phyloP scores from a whole-genome alignment of 2,329 filamentous ascomycete species.

The Fusarium hainanense region DNA sequence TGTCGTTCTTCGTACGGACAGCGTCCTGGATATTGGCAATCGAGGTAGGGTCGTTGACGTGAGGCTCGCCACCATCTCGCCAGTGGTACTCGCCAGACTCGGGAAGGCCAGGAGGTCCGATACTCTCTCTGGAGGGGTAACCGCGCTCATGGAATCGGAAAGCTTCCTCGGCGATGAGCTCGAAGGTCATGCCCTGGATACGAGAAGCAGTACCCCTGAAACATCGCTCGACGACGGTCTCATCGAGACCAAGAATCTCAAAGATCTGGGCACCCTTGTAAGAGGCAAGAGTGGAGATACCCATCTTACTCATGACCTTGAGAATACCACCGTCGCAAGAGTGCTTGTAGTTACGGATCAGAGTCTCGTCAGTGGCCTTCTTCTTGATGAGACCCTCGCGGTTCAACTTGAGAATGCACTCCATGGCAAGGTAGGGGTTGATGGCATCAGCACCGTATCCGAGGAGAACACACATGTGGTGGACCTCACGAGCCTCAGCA shows the following conservation, averaged over 20 bases:
- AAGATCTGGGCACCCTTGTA: constrained; percentile 99
- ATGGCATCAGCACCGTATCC: constrained; percentile 95
- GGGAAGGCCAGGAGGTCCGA: constrained; percentile 80
- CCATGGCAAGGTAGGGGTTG: constrained; percentile 94
- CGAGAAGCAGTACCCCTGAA: constrained; percentile 94
- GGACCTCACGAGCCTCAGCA: constrained; percentile 94
- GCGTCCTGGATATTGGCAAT: constrained; percentile 98
- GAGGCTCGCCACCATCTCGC: constrained; percentile 94
- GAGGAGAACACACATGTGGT: constrained; percentile 98
- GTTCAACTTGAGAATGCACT: constrained; percentile 97
- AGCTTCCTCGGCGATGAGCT: constrained; percentile 91
- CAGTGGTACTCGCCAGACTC: constrained; percentile 99
- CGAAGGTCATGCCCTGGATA: constrained; percentile 93
- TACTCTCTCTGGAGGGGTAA: constrained; percentile 82
- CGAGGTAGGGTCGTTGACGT: constrained; percentile 93
- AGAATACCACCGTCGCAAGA: constrained; percentile 96
- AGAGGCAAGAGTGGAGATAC: constrained; percentile 93
- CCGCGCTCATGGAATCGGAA: constrained; percentile 96
- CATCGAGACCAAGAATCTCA: constrained; percentile 92
- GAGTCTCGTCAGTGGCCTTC: constrained; percentile 81
- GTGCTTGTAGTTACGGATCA: constrained; percentile 96
- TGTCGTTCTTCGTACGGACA: constrained; percentile 96
- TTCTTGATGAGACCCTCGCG: constrained; percentile 93
- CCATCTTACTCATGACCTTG: constrained; percentile 99
- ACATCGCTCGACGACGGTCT: constrained; percentile 90